These are phyloP conservation scores for Rhodotorula toruloides DNA, from an alignment of 768 basidiomycete genomes.

Conservation along the genomic window DNA sequence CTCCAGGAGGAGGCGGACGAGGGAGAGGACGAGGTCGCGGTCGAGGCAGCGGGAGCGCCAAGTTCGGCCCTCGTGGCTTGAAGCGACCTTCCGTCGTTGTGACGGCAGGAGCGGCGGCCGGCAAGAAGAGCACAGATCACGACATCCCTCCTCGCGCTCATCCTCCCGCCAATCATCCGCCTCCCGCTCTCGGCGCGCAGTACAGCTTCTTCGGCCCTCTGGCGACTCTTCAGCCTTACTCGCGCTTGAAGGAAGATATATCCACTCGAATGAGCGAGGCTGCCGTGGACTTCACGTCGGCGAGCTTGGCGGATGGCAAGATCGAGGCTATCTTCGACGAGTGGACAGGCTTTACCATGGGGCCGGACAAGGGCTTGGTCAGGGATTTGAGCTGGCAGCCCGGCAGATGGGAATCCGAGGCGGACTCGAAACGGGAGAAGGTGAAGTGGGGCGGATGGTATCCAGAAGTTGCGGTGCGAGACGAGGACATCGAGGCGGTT, in stretches of 20 bases:
- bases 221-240: not conserved
- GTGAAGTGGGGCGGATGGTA: slow-evolving; percentile 37
- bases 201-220: slow-evolving; percentile 5
- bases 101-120: too few species aligned
- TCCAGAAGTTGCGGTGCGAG: not conserved
- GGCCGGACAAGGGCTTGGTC: not conserved
- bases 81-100: not conserved
- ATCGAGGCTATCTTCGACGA: too few species aligned
- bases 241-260: too few species aligned
- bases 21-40: not conserved
- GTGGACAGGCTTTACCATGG: too few species aligned
- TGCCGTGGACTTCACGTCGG: not conserved
- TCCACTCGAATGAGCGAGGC: not conserved
- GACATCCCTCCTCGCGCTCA: not conserved
- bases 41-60: not conserved
- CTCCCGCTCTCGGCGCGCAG: not conserved
- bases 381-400: slow-evolving; percentile 21
- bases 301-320: not conserved
- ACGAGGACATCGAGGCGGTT: not conserved
- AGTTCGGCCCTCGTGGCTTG: not conserved
- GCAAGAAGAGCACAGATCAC: not conserved
- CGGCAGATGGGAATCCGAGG: slow-evolving; percentile 13
- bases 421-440: not conserved
- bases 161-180: not conserved
- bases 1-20: not conserved